Base-by-base conservation (phyloP, 2,329 filamentous ascomycete species). In the Lecanicillium sp. region DNA sequence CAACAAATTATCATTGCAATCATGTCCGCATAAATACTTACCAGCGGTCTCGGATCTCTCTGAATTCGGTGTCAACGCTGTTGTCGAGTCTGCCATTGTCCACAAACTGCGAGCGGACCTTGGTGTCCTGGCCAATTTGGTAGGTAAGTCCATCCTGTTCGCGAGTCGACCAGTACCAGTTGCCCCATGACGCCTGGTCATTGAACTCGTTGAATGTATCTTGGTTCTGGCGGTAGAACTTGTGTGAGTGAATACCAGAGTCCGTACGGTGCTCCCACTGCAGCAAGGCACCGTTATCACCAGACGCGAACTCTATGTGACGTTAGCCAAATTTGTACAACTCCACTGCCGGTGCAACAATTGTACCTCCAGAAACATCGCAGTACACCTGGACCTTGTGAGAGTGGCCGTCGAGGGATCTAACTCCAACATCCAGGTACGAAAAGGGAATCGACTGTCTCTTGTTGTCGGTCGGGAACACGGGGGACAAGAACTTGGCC, bases 111-210 rank as follows among this genome's bases (percentile, higher is more conserved):
- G 69, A 69, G 36, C 87, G 77, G 12, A 94, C 71, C n/a, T 65
- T 50, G 4, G 63, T 66, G 37, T 87, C 84, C 7, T 70, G 68
- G 18, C 85, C 87, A 40, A 75, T 81, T 57, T 89, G 79, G 53
- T 81, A 84, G n/a, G 73, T 77, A 17, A 79, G 64, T 17, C 69
- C 69, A 15, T 58, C 53, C 12, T 69, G 56, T 38, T 71, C 66
- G 18, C 78, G 74, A 4, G 77, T 87, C 11, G 82, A 79, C 57
- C 88, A 87, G 58, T 85, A 80, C 63, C 89, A 75, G 36, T 75
- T 79, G 3, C 87, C 87, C 87, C 87, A 94, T 62, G 87, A 82
- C 0, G 85, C 74, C 47, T 82, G 79, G 51, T 94, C 81, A 29
- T 63, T 63, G 11, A 65, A 64, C 55, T 94, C 87, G 2, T 75